Percentiles rank a stretch among this genome's conserved stretches.
These are phyloP conservation scores for Gastrolobium villosum DNA, from an alignment of 306 rosid species.

Conservation along the genomic window DNA sequence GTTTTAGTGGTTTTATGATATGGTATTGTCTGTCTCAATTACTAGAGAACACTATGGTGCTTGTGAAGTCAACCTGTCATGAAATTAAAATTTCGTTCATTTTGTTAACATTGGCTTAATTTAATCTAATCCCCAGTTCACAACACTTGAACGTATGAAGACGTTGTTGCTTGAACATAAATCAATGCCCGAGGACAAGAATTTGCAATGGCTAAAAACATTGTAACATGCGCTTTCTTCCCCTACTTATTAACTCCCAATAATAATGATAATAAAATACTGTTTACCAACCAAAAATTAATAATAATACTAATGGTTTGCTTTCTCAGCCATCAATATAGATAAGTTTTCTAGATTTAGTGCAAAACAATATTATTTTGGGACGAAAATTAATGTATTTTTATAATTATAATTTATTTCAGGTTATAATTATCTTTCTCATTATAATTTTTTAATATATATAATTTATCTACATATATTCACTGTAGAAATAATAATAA, in stretches of 20 bases:
- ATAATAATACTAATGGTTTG: too few relatives aligned
- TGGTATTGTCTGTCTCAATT: neutral
- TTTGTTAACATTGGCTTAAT: neutral
- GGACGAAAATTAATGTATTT: too few relatives aligned
- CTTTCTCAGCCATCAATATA: too few relatives aligned
- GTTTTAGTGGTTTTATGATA: neutral
- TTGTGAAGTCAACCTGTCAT: constrained; percentile 5
- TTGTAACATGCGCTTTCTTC: neutral
- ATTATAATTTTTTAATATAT: too few relatives aligned
- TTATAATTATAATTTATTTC: too few relatives aligned
- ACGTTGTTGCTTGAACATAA: neutral
- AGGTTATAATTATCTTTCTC: too few relatives aligned
- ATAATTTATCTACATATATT: too few relatives aligned
- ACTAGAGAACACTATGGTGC: neutral
- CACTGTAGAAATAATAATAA: neutral
- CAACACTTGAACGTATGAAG: neutral
- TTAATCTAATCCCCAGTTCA: neutral
- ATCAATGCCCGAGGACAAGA: neutral
- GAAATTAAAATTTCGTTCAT: neutral
- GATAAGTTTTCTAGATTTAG: too few relatives aligned
- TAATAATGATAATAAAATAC: neutral
- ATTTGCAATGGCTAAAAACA: neutral
- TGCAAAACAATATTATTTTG: too few relatives aligned
- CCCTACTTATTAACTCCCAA: neutral
- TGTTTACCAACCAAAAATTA: neutral